These are phyloP conservation scores for Aspergillus panamensis DNA, from an alignment of 495 filamentous ascomycete genomes.

Conservation along the genomic window DNA sequence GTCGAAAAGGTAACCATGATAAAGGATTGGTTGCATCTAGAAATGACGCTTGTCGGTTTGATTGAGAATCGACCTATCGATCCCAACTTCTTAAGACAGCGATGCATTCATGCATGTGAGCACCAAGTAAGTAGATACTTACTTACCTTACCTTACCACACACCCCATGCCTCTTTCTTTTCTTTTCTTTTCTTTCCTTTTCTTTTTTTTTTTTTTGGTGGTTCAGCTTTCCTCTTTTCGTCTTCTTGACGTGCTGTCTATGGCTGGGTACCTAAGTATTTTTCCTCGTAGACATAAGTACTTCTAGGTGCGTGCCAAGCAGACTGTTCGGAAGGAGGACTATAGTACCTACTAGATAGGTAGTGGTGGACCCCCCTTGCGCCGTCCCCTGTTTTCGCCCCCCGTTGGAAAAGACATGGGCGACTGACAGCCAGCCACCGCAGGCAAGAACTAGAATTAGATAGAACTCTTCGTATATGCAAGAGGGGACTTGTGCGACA, in stretches of 20 bases:
- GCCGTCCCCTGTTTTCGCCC: constrained; percentile 17
- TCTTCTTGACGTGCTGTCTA: constrained; percentile 2
- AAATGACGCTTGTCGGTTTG: constrained; percentile 14
- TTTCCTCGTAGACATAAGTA: no score
- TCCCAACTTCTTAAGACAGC: constrained; percentile 8
- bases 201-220: neutral
- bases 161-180: neutral
- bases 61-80: constrained; percentile 24
- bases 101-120: constrained; percentile 14
- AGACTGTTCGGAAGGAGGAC: no score
- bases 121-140: constrained; percentile 2
- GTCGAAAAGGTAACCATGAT: constrained; percentile 1
- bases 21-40: constrained; percentile 10
- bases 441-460: constrained; percentile 14
- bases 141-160: neutral
- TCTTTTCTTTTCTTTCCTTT: constrained; percentile 1
- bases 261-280: neutral
- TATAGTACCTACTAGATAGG: no score
- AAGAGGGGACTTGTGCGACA: neutral
- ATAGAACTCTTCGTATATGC: constrained; percentile 10
- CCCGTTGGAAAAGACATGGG: no score
- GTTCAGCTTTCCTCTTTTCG: neutral
- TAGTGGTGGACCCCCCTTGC: constrained; percentile 26
- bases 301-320: no score
- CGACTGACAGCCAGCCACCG: constrained; percentile 24